Conservation (phyloP, 345 rosid genomes). For the Syzygium aromaticum region DNA sequence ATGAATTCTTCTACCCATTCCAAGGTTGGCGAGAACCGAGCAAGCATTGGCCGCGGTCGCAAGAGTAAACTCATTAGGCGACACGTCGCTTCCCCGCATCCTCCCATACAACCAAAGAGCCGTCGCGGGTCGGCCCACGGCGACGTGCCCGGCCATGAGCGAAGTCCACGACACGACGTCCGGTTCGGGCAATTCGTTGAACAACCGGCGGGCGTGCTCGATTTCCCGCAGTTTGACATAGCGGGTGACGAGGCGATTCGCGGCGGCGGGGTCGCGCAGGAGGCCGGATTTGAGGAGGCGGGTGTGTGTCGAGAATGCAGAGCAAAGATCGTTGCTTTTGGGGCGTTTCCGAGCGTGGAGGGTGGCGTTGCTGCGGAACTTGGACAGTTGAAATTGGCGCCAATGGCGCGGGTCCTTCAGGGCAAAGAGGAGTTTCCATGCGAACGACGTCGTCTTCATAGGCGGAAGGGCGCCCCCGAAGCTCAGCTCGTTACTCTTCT, state of each 20-base stretch:
- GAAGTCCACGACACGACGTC: conserved; percentile 76
- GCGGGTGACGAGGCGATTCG: conserved; percentile 41
- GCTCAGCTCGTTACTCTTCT: neutral
- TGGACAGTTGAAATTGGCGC: conserved; percentile 20
- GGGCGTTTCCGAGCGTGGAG: conserved; percentile 21
- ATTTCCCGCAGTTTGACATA: conserved; percentile 21
- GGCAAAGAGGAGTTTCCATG: conserved; percentile 1
- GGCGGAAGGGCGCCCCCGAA: neutral
- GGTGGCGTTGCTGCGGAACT: conserved; percentile 9
- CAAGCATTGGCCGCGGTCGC: conserved; percentile 57
- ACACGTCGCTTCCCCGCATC: conserved; percentile 26
- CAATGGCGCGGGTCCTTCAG: neutral
- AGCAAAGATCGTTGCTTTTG: conserved; percentile 15
- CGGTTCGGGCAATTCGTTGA: conserved; percentile 66
- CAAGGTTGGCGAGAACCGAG: conserved; percentile 35
- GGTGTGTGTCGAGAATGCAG: conserved; percentile 19
- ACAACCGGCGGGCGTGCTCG: conserved; percentile 27
- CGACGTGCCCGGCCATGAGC: conserved; percentile 44
- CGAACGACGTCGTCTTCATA: conserved; percentile 6
- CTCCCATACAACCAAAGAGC: conserved; percentile 28
- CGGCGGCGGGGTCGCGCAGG: conserved; percentile 13
- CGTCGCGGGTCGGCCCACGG: conserved; percentile 18
- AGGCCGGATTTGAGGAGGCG: conserved; percentile 36
- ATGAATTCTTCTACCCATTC: conserved; percentile 45
- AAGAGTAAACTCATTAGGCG: conserved; percentile 55